Percentiles rank a stretch among this genome's conserved stretches.
Conservation (phyloP, 2,329 filamentous ascomycete genomes). For the Diaporthe vaccinii region DNA sequence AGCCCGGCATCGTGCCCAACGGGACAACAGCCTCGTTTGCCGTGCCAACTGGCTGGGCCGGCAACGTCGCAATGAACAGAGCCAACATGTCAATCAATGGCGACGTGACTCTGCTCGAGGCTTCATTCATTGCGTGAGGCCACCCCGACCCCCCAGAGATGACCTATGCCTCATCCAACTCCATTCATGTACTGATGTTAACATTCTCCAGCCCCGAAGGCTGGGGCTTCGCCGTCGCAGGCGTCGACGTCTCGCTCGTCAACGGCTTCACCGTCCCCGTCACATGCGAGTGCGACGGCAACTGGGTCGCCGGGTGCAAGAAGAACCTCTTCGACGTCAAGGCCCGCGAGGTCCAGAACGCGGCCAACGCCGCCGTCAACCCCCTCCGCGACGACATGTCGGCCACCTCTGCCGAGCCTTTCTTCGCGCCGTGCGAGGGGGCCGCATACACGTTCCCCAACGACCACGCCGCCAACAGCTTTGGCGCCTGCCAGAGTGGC, state of each 20-base stretch:
- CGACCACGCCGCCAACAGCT: conserved; percentile 43
- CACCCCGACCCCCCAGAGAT: neutral
- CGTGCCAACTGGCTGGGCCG: conserved; percentile 44
- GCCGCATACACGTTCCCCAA: conserved; percentile 40
- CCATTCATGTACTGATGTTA: neutral
- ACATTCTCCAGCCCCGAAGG: neutral
- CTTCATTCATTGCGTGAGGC: conserved; percentile 39
- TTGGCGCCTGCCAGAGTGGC: conserved; percentile 33
- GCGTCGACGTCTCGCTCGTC: conserved; percentile 46
- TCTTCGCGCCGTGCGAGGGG: conserved; percentile 39
- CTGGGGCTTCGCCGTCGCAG: conserved; percentile 30
- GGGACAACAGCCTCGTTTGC: conserved; percentile 37
- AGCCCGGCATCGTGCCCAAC: conserved; percentile 39
- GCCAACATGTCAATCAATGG: conserved; percentile 34
- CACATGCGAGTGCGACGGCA: conserved; percentile 41
- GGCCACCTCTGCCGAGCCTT: conserved; percentile 33
- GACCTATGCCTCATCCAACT: neutral
- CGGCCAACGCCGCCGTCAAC: conserved; percentile 42
- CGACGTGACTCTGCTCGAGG: conserved; percentile 39
- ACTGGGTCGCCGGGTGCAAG: conserved; percentile 44
- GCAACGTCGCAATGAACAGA: conserved; percentile 43
- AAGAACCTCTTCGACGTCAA: conserved; percentile 41
- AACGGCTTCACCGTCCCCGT: conserved; percentile 45
- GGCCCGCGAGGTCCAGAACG: conserved; percentile 41
- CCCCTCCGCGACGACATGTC: conserved; percentile 38